A percentile compares a stretch with the other conserved stretches of the same genome.
Evolutionary conservation across 2,329 filamentous ascomycete species (phyloP).

Genomic region (Cercospora brassicicola): DNA sequence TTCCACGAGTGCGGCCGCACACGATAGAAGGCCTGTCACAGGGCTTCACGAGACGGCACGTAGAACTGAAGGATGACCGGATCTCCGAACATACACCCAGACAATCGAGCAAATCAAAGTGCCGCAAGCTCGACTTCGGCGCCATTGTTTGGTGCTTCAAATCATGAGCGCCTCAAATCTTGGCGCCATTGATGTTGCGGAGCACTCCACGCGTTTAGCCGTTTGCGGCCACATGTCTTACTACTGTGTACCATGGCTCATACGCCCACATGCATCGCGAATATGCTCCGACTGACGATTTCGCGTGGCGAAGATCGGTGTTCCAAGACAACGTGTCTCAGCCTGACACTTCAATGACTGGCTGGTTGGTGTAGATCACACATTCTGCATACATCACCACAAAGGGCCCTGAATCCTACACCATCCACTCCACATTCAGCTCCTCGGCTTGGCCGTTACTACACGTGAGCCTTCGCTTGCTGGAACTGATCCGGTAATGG

Average conservation of each 20-base stretch:
- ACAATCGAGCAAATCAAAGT: not conserved
- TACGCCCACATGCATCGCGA: constrained; percentile 6
- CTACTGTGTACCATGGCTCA: constrained; percentile 9
- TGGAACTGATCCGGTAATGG: not conserved
- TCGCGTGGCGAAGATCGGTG: not conserved
- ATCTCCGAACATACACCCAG: not conserved
- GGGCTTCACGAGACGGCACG: not conserved
- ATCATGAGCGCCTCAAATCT: constrained; percentile 5
- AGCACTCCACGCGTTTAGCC: constrained; percentile 5
- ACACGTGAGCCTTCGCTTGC: constrained; percentile 1
- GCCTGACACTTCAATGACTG: not conserved
- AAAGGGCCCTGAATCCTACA: constrained; percentile 3
- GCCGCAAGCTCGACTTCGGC: not conserved
- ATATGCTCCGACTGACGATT: constrained; percentile 8
- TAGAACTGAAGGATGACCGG: not conserved
- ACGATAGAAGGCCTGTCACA: not conserved
- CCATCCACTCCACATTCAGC: not conserved
- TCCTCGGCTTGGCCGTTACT: not conserved
- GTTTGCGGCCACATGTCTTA: constrained; percentile 13
- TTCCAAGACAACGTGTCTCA: constrained; percentile 4
- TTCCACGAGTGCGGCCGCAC: not conserved
- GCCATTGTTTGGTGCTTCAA: constrained; percentile 9
- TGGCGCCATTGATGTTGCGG: constrained; percentile 6
- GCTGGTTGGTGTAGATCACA: constrained; percentile 4
- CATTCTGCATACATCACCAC: constrained; percentile 6